Evolutionary conservation across 2,329 filamentous ascomycete species (phyloP).

Genomic region (Cytospora mali): DNA sequence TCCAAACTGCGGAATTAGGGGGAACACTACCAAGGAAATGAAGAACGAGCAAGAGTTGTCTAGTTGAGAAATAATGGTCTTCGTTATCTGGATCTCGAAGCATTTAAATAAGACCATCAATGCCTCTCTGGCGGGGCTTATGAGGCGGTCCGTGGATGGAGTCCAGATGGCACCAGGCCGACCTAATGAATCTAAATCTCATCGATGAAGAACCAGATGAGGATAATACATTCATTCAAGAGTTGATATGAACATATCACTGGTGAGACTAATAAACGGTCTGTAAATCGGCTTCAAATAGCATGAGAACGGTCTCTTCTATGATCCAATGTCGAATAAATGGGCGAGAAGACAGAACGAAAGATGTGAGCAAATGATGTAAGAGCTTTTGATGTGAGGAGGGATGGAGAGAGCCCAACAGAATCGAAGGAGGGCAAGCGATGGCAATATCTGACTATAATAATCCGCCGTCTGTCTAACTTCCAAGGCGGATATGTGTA

Average conservation of each 20-base stretch:
- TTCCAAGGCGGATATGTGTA: too few species aligned
- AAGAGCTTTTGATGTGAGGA: neutral
- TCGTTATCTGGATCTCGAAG: neutral
- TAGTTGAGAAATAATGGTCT: neutral
- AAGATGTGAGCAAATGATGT: neutral
- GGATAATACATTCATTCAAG: neutral
- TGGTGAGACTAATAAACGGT: constrained; percentile 13
- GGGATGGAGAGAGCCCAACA: too few species aligned
- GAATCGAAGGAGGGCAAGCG: too few species aligned
- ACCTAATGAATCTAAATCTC: neutral
- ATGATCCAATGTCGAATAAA: neutral
- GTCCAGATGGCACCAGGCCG: neutral
- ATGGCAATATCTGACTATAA: too few species aligned
- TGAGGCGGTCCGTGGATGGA: neutral
- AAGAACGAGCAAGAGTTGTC: too few species aligned
- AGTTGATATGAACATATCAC: constrained; percentile 4
- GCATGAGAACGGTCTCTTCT: constrained; percentile 3
- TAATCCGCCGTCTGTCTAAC: too few species aligned
- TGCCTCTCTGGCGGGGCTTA: neutral
- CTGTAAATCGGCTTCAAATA: constrained; percentile 1
- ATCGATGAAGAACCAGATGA: neutral
- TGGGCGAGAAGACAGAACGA: neutral
- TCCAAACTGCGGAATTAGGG: too few species aligned
- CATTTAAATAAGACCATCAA: neutral
- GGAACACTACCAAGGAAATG: too few species aligned